phyloP scores from a whole-genome alignment of 2,329 filamentous ascomycete genomes.

The Fusarium palustre region DNA sequence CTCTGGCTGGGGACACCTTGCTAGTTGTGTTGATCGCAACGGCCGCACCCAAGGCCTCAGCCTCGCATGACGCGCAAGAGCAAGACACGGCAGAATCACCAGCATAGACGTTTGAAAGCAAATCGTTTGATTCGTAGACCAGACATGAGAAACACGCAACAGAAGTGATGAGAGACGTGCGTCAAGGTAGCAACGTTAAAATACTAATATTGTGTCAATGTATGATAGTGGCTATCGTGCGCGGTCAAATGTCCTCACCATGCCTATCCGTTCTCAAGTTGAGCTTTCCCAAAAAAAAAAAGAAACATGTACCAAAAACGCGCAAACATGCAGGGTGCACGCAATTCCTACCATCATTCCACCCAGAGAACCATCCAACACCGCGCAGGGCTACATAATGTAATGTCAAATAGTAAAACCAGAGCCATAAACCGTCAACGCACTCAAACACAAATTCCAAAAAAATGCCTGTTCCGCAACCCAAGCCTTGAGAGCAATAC shows the following conservation, averaged over 20 bases:
- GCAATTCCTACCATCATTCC: slow-evolving; percentile 33
- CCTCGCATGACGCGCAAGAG: neutral
- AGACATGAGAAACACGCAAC: neutral
- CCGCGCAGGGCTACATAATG: slow-evolving; percentile 44
- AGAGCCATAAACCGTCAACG: slow-evolving; percentile 23
- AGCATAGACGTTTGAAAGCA: neutral
- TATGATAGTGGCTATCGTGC: slow-evolving; percentile 35
- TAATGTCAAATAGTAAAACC: slow-evolving; percentile 23
- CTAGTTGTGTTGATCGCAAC: neutral
- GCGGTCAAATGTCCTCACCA: slow-evolving; percentile 26
- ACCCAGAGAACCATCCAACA: slow-evolving; percentile 45
- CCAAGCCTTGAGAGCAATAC: slow-evolving; percentile 41
- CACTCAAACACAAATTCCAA: slow-evolving; percentile 39
- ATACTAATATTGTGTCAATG: slow-evolving; percentile 23
- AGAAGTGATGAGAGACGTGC: neutral
- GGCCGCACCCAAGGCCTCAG: neutral
- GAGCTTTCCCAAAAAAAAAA: slow-evolving; percentile 20
- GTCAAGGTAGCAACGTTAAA: neutral
- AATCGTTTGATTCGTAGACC: neutral
- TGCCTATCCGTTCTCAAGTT: slow-evolving; percentile 13
- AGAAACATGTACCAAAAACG: slow-evolving; percentile 14
- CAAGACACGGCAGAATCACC: neutral
- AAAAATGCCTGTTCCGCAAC: slow-evolving; percentile 39
- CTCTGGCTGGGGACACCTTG: neutral
- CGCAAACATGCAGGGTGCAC: slow-evolving; percentile 18